phyloP scores from a whole-genome alignment of 331 rosid genomes.

The Prunus yedoensis region DNA sequence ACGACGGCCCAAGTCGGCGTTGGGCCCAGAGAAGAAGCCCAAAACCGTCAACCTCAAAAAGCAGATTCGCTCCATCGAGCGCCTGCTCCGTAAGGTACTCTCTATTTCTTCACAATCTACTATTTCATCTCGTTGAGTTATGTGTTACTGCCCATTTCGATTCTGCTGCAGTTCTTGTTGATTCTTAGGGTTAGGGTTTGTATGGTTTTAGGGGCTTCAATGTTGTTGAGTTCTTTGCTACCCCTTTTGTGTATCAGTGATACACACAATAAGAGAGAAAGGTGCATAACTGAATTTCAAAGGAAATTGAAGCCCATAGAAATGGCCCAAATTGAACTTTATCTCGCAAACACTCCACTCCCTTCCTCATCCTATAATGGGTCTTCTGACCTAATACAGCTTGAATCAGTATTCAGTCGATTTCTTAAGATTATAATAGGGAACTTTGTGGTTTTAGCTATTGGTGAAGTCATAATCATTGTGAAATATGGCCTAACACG shows the following conservation, averaged over 20 bases:
- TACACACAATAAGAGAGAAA: too few relatives aligned
- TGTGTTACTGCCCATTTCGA: background rate
- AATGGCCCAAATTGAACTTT: background rate
- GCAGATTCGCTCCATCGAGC: constrained; percentile 91
- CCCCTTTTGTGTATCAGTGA: background rate
- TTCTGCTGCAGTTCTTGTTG: background rate
- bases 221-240: constrained; percentile 3
- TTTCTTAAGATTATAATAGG: background rate
- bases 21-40: constrained; percentile 66
- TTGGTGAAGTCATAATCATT: background rate
- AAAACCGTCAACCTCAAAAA: constrained; percentile 88
- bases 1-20: constrained; percentile 65
- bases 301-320: background rate
- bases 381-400: background rate
- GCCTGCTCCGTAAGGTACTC: constrained; percentile 83
- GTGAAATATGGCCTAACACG: constrained; percentile 10
- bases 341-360: background rate
- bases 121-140: background rate
- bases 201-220: background rate
- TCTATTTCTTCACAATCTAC: background rate
- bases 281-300: background rate
- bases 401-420: background rate
- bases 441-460: background rate
- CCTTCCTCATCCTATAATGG: background rate
- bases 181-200: constrained; percentile 6